Percentiles rank a stretch among this genome's conserved stretches.
Evolutionary conservation across 257 asterid species (phyloP).

Genomic region (Nyctanthes arbortristis): DNA sequence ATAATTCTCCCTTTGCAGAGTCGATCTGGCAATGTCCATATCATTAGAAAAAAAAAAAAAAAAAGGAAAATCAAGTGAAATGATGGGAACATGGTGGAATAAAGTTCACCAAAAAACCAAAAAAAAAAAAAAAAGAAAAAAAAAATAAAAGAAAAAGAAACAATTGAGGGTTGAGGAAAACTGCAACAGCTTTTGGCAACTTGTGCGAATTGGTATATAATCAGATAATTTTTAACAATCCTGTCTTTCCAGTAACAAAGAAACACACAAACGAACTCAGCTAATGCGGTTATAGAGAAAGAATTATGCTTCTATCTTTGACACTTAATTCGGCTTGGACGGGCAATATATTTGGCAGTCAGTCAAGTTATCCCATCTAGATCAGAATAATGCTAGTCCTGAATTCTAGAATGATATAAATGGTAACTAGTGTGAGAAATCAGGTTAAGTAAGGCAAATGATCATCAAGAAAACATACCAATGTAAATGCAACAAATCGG

Average conservation of each 20-base stretch:
- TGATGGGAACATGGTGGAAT: too few species aligned
- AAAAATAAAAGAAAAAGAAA: too few species aligned
- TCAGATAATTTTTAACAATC: too few species aligned
- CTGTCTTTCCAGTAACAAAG: too few species aligned
- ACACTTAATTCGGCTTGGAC: neutral
- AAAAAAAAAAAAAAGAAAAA: too few species aligned
- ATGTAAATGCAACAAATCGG: slow-evolving; percentile 84
- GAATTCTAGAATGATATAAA: neutral
- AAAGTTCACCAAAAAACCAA: too few species aligned
- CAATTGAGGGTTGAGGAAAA: too few species aligned
- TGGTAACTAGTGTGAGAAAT: neutral
- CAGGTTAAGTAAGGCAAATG: neutral
- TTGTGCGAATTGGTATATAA: too few species aligned
- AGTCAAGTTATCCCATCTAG: neutral
- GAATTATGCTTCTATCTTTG: neutral
- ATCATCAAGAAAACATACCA: slow-evolving; percentile 45
- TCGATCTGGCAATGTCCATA: slow-evolving; percentile 50
- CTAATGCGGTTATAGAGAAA: slow-evolving; percentile 5
- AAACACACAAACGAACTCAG: too few species aligned
- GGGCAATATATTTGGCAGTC: neutral
- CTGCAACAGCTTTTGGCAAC: too few species aligned
- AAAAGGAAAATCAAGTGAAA: too few species aligned
- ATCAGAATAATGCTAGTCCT: neutral
- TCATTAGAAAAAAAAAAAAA: neutral
- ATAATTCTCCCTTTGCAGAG: slow-evolving; percentile 76